Conservation (phyloP, 352 stramenopile species). For the Phytophthora citricola region DNA sequence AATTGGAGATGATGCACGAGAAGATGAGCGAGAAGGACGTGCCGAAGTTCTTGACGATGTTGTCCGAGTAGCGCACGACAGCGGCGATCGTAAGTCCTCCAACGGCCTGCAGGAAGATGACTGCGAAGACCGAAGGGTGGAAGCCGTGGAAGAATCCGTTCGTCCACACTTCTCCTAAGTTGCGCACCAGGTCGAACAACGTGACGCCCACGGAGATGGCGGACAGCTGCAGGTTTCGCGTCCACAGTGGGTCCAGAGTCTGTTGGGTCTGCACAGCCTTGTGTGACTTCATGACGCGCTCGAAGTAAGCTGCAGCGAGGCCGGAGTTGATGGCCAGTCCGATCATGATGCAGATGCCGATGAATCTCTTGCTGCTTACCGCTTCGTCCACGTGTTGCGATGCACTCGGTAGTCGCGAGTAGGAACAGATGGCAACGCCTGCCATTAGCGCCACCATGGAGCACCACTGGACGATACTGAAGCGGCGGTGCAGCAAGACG, state of each 20-base stretch:
- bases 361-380: conserved; percentile 64
- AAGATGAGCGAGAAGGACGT: conserved; percentile 90
- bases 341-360: conserved; percentile 82
- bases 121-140: conserved; percentile 71
- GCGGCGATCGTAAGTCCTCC: conserved; percentile 86
- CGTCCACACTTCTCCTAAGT: conserved; percentile 60
- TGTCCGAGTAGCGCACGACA: conserved; percentile 90
- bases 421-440: conserved; percentile 86
- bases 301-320: conserved; percentile 88
- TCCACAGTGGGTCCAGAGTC: conserved; percentile 87
- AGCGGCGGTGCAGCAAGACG: conserved; percentile 84
- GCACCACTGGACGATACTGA: conserved; percentile 84
- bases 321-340: conserved; percentile 86
- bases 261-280: conserved; percentile 74
- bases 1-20: conserved; percentile 91
- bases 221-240: conserved; percentile 86
- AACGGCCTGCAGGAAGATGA: conserved; percentile 86
- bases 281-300: conserved; percentile 90
- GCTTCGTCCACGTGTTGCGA: conserved; percentile 27
- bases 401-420: conserved; percentile 65
- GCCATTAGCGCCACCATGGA: conserved; percentile 89
- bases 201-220: conserved; percentile 83
- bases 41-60: conserved; percentile 92
- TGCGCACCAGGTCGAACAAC: conserved; percentile 73
- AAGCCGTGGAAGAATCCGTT: conserved; percentile 87